A percentile compares a stretch with the other conserved stretches of the same genome.
These are phyloP conservation scores for Arabidopsis arenosa DNA, from an alignment of 345 rosid species.

Conservation along the genomic window DNA sequence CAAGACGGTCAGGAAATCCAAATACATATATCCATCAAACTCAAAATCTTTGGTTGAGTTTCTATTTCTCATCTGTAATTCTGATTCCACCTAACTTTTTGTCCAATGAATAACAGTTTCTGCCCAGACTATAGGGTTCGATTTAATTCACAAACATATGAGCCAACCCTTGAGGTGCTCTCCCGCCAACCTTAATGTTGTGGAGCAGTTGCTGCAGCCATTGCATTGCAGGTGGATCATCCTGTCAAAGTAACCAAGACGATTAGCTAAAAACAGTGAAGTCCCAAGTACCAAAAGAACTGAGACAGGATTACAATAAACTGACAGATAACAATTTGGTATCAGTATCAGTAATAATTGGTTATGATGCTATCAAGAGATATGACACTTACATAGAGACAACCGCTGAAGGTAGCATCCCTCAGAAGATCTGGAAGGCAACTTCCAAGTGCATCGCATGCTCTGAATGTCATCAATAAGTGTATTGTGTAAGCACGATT, in stretches of 20 bases:
- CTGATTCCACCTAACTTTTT: slow-evolving; percentile 23
- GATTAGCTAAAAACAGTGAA: slow-evolving; percentile 16
- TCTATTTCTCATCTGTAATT: slow-evolving; percentile 24
- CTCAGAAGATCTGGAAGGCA: slow-evolving; percentile 83
- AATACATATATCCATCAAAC: slow-evolving; percentile 34
- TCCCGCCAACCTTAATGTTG: slow-evolving; percentile 56
- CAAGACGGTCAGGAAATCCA: slow-evolving; percentile 26
- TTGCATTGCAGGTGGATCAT: slow-evolving; percentile 75
- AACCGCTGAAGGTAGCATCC: slow-evolving; percentile 68
- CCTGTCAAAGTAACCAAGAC: slow-evolving; percentile 53
- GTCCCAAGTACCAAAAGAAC: background rate
- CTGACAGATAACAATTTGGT: background rate
- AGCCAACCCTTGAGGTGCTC: slow-evolving; percentile 57
- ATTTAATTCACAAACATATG: slow-evolving; percentile 64
- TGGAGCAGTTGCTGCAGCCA: slow-evolving; percentile 87
- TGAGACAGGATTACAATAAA: background rate
- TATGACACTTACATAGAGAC: slow-evolving; percentile 72
- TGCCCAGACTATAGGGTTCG: slow-evolving; percentile 3
- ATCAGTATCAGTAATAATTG: background rate
- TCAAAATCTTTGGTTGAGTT: slow-evolving; percentile 27
- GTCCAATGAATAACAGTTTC: slow-evolving; percentile 29
- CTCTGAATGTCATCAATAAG: slow-evolving; percentile 54
- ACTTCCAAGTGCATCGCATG: slow-evolving; percentile 73
- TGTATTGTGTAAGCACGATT: slow-evolving; percentile 29
- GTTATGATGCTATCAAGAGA: slow-evolving; percentile 27